phyloP scores from a whole-genome alignment of 441 rosid genomes.

The Erodium moschatum region DNA sequence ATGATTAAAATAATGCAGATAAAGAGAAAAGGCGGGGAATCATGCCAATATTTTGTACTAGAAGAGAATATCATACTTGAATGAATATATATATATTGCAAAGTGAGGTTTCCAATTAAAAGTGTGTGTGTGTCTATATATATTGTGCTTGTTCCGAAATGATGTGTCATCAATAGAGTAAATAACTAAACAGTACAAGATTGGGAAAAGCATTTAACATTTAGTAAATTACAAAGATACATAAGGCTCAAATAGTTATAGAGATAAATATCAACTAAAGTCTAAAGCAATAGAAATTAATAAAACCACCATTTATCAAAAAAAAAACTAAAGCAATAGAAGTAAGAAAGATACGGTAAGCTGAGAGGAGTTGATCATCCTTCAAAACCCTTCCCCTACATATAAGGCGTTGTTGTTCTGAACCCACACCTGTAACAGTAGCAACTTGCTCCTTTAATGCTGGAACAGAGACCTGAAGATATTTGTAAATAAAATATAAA shows the following conservation, averaged over 20 bases:
- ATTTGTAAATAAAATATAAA: background rate
- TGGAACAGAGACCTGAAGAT: conserved; percentile 10
- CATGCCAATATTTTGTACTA: too few species aligned
- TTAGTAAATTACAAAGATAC: background rate
- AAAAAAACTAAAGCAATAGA: too few species aligned
- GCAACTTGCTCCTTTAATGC: conserved; percentile 13
- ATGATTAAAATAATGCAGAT: too few species aligned
- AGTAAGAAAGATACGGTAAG: conserved; percentile 6
- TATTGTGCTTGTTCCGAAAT: too few species aligned
- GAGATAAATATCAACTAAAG: background rate
- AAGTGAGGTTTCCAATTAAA: too few species aligned
- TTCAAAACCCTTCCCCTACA: background rate
- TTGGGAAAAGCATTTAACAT: background rate
- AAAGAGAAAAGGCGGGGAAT: too few species aligned
- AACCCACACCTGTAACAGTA: background rate
- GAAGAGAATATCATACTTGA: too few species aligned
- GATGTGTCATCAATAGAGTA: too few species aligned
- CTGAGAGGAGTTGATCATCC: conserved; percentile 10
- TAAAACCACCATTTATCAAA: too few species aligned
- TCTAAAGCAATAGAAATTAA: too few species aligned
- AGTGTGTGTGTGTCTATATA: too few species aligned
- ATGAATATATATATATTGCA: too few species aligned
- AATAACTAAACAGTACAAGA: background rate
- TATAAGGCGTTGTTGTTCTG: conserved; percentile 5
- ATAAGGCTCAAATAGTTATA: background rate